Conservation (phyloP, 176 grass and related monocot species). For the Oryza longistaminata region DNA sequence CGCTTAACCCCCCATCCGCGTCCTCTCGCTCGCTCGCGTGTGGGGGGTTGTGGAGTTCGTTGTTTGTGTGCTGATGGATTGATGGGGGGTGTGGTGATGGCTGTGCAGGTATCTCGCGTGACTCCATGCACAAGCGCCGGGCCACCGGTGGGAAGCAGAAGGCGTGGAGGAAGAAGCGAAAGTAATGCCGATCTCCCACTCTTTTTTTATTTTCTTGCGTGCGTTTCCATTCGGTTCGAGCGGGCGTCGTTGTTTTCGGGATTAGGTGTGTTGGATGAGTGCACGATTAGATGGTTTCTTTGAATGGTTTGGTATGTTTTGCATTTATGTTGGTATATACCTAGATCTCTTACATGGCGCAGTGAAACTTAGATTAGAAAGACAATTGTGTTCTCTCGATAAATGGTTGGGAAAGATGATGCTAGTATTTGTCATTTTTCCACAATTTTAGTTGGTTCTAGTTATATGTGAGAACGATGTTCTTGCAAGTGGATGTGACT, state of each 20-base stretch:
- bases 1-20: no score
- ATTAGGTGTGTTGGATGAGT: not conserved
- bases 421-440: not conserved
- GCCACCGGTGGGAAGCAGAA: constrained; percentile 63
- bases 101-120: constrained; percentile 59
- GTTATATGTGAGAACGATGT: not conserved
- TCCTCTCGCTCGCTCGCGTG: no score
- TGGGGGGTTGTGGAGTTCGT: not conserved
- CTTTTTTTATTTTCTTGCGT: not conserved
- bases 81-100: not conserved
- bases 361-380: not conserved
- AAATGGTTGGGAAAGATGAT: not conserved
- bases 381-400: not conserved
- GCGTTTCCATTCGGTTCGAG: not conserved
- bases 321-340: not conserved
- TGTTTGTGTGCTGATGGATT: not conserved
- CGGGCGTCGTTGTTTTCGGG: not conserved
- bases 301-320: not conserved
- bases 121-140: constrained; percentile 67
- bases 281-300: not conserved
- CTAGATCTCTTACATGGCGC: not conserved
- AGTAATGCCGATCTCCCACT: constrained; percentile 19
- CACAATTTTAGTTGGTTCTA: not conserved
- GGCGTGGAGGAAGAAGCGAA: constrained; percentile 53
- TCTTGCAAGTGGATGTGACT: not conserved